Evolutionary conservation across 208 protist species (phyloP), one percentile per base, ranked within the genome.

Genomic region (Trypanosoma brucei): DNA sequence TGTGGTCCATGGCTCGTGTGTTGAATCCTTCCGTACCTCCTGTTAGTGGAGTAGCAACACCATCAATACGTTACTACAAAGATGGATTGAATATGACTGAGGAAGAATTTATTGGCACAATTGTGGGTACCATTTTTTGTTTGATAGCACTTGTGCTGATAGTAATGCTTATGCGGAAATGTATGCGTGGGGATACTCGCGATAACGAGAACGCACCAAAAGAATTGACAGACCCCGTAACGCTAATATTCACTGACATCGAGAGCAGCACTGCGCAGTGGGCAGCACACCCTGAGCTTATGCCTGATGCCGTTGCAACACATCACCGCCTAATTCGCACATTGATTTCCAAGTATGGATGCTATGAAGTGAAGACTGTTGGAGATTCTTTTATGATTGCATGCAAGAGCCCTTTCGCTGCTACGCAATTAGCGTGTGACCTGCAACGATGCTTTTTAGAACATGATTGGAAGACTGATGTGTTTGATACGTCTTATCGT

Each of bases 161-260:
- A 31, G 31, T 53, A 34, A 42, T 57, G 2, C 37, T 62, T 14
- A 7, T 45, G 4, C 22, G 22, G 22, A 22, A 22, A 22, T 22
- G 22, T 22, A 22, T 22, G 22, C 59, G 53, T 39, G 40, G n/a
- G 8, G 54, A 58, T 8, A 35, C 45, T 31, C 68, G 70, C 22
- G 56, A 80, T 71, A 84, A 81, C 68, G 39, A 63, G 50, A 59
- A 70, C 56, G 79, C 79, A 1, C 82, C 74, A 33, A 84, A 79
- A 65, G 62, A 79, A n/a, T 34, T 11, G 8, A n/a, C 31, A 11
- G 65, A 67, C 14, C 78, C 77, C 39, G 72, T 86, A 33, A 83
- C 83, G 33, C 72, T 92, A 5, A 34, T 88, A 39, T 90, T 92
- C 71, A 90, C 83, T 9, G 86, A 90, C 68, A 82, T 90, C 51